These are phyloP conservation scores for Micractinium sp. DNA, from an alignment of 139 green algal species.

Conservation along the genomic window DNA sequence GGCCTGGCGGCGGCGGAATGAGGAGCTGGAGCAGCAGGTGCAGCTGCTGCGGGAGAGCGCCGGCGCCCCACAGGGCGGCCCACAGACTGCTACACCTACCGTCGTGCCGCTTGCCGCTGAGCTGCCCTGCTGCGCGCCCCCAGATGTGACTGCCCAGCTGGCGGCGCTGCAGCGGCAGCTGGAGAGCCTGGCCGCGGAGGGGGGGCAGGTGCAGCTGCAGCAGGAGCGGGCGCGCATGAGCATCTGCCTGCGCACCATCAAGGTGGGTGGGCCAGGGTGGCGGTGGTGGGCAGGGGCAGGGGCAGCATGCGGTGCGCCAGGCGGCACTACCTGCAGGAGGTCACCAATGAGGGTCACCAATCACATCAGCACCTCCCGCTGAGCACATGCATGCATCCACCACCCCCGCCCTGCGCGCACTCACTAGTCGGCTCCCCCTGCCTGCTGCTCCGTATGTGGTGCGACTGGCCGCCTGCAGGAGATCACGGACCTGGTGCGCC, in stretches of 20 bases:
- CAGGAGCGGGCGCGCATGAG: slow-evolving; percentile 35
- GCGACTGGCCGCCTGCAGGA: background rate
- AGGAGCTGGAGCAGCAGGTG: background rate
- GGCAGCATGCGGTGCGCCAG: too few species aligned
- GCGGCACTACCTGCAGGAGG: background rate
- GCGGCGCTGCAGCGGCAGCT: slow-evolving; percentile 18
- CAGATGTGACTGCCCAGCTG: slow-evolving; percentile 7
- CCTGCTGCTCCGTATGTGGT: background rate
- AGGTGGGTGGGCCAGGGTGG: background rate
- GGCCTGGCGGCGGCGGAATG: background rate
- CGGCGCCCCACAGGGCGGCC: background rate
- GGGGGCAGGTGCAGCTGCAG: slow-evolving; percentile 9
- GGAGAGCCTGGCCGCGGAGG: slow-evolving; percentile 22
- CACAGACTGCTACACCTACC: background rate
- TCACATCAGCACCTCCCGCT: too few species aligned
- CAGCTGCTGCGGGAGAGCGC: background rate
- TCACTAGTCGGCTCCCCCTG: background rate
- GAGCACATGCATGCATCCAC: too few species aligned
- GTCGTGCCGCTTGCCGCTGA: background rate
- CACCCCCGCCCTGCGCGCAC: too few species aligned
- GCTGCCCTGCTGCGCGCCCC: background rate
- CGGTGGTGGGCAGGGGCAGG: too few species aligned
- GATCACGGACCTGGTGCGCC: slow-evolving; percentile 31
- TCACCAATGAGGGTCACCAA: too few species aligned
- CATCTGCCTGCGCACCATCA: slow-evolving; percentile 36